Base-by-base conservation (phyloP, 768 basidiomycete species). In the Mycena polygramma region DNA sequence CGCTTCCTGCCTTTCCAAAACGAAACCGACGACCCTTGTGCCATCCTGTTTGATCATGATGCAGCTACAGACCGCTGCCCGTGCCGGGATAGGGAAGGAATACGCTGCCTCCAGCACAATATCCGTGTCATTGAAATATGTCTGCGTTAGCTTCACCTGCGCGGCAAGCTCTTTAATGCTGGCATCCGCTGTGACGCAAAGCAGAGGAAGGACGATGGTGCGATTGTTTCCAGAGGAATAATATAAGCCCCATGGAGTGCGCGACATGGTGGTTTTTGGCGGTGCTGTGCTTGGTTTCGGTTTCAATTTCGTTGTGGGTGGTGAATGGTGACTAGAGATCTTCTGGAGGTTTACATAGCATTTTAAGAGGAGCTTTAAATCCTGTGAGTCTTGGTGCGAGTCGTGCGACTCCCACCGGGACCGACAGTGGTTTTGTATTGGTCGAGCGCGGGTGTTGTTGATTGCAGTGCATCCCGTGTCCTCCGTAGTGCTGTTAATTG, bases 141-240 rank as follows among this genome's bases (percentile, higher is more conserved):
- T 71, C 43, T 75, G 74, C 0, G 60, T 60, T 15, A 75, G 39
- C 20, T 68, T 69, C 37, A 73, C 74, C 36, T 66, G 66, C 0
- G 74, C 69, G 19, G 66, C 64, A 26, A 75, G 61, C 17, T 72
- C 73, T 30, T 70, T 72, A 43, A 75, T 64, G 51, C 30, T 63
- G 17, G 65, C 74, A 4, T 37, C 52, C 10, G 59, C 71, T 7
- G 51, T 45, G 14, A 72, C 70, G 15, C 55, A 24, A 5, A 71
- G 54, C 43, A 74, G 37, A 30, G 73, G 73, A 15, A 74, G 15
- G 1, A 66, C 6, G 15, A 67, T 19, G 17, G 48, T 36, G 10
- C 45, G 26, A 14, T 66, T 26, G 4, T 66, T 30, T 30, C 30
- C 46, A 35, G 13, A 57, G 45, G 17, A 48, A 53, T 68, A 68